These are phyloP conservation scores for Westerdykella sp. DNA, from an alignment of 2,329 filamentous ascomycete genomes.

Conservation along the genomic window DNA sequence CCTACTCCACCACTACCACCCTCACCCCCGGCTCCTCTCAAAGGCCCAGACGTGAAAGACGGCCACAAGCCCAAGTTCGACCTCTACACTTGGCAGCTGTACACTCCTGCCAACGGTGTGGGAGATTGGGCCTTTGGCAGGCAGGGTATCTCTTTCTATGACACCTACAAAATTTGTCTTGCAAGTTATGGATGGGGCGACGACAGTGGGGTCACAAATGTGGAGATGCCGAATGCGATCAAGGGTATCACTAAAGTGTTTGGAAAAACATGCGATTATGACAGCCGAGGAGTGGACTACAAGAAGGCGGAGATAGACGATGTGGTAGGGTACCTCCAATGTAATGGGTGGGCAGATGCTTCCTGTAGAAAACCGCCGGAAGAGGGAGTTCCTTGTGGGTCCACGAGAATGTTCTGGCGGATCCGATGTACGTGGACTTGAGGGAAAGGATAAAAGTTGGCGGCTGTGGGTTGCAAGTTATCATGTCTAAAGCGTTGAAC, in stretches of 20 bases:
- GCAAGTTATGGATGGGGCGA: conserved; percentile 1
- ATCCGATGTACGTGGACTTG: background rate
- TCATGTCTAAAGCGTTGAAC: too few relatives aligned
- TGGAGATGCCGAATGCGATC: conserved; percentile 2
- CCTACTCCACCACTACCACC: conserved; percentile 1
- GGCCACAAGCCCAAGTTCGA: conserved; percentile 1
- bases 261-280: conserved; percentile 4
- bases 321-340: background rate
- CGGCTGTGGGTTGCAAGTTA: too few relatives aligned
- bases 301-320: background rate
- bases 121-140: background rate
- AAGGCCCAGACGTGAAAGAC: conserved; percentile 4
- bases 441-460: too few relatives aligned
- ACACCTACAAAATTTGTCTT: conserved; percentile 1
- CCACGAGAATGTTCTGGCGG: background rate
- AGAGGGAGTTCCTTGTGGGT: background rate
- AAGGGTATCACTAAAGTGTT: conserved; percentile 5
- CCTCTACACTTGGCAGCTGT: conserved; percentile 1
- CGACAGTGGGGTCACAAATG: background rate
- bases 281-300: background rate
- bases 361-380: background rate
- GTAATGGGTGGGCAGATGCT: background rate
- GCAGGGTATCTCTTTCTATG: conserved; percentile 2
- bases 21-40: background rate
- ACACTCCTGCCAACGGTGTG: background rate